A percentile compares a stretch with the other conserved stretches of the same genome.
Evolutionary conservation across 2,329 filamentous ascomycete species (phyloP).

Genomic region (Sporothrix globosa): DNA sequence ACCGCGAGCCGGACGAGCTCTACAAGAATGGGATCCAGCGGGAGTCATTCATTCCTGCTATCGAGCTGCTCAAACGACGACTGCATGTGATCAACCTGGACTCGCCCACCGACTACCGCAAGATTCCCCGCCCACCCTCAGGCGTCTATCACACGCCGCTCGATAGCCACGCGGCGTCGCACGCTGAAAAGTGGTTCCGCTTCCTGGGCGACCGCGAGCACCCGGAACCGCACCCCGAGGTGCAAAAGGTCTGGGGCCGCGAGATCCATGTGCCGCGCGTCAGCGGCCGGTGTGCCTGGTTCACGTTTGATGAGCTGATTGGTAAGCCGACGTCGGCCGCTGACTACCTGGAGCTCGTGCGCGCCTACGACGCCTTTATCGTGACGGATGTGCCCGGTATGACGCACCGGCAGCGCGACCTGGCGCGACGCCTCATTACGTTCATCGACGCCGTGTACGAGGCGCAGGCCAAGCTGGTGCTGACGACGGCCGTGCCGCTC

Average conservation of each 20-base stretch:
- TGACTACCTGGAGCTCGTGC: constrained; percentile 90
- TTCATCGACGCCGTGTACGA: constrained; percentile 98
- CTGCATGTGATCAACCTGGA: constrained; percentile 93
- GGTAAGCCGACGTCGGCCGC: constrained; percentile 86
- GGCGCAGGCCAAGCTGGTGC: constrained; percentile 85
- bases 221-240: constrained; percentile 73
- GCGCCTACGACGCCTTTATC: constrained; percentile 89
- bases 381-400: constrained; percentile 91
- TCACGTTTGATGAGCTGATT: constrained; percentile 91
- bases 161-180: constrained; percentile 72
- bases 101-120: constrained; percentile 94
- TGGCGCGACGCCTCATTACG: constrained; percentile 92
- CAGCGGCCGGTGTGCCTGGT: constrained; percentile 84
- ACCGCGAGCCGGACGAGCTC: constrained; percentile 92
- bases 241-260: constrained; percentile 88
- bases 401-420: constrained; percentile 81
- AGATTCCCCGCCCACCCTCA: constrained; percentile 88
- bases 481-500: constrained; percentile 85
- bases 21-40: constrained; percentile 99
- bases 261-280: constrained; percentile 86
- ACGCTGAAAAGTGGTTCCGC: constrained; percentile 93
- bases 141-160: constrained; percentile 93
- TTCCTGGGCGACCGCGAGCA: constrained; percentile 86
- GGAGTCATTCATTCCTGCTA: constrained; percentile 92
- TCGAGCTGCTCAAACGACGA: constrained; percentile 82